phyloP scores from a whole-genome alignment of 192 early-diverging fungal genomes.

The Podila clonocystis region DNA sequence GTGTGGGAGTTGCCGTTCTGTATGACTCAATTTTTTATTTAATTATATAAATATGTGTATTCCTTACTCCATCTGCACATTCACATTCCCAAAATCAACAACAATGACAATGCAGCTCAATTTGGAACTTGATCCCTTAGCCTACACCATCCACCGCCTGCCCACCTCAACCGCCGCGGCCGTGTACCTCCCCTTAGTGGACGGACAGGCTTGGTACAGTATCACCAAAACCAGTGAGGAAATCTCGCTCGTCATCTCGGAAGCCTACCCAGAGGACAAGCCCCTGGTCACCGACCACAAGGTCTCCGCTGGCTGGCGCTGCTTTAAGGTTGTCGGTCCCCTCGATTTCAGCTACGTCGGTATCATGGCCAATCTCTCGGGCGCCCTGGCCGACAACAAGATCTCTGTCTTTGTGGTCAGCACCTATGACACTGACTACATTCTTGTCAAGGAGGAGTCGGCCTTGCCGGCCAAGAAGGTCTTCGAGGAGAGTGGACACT shows the following conservation, averaged over 20 bases:
- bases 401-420: slow-evolving; percentile 76
- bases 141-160: slow-evolving; percentile 46
- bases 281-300: slow-evolving; percentile 35
- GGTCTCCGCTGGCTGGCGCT: slow-evolving; percentile 51
- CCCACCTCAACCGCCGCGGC: slow-evolving; percentile 30
- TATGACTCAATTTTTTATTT: background rate
- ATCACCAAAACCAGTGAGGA: slow-evolving; percentile 58
- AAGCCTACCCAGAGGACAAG: slow-evolving; percentile 18
- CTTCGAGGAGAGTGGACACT: slow-evolving; percentile 42
- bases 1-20: no score
- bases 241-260: slow-evolving; percentile 53
- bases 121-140: slow-evolving; percentile 19
- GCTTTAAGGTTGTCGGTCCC: slow-evolving; percentile 66
- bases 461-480: slow-evolving; percentile 27
- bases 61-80: background rate
- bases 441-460: slow-evolving; percentile 68
- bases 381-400: slow-evolving; percentile 59
- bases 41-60: no score
- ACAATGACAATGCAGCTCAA: slow-evolving; percentile 24
- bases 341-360: slow-evolving; percentile 78
- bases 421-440: slow-evolving; percentile 81
- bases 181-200: slow-evolving; percentile 27
- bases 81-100: background rate
- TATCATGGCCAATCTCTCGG: slow-evolving; percentile 64
- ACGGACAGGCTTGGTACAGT: slow-evolving; percentile 54